A percentile compares a stretch with the other conserved stretches of the same genome.
These are phyloP conservation scores for Saturnispora galanensis DNA, from an alignment of 805 yeast genomes.

Conservation along the genomic window DNA sequence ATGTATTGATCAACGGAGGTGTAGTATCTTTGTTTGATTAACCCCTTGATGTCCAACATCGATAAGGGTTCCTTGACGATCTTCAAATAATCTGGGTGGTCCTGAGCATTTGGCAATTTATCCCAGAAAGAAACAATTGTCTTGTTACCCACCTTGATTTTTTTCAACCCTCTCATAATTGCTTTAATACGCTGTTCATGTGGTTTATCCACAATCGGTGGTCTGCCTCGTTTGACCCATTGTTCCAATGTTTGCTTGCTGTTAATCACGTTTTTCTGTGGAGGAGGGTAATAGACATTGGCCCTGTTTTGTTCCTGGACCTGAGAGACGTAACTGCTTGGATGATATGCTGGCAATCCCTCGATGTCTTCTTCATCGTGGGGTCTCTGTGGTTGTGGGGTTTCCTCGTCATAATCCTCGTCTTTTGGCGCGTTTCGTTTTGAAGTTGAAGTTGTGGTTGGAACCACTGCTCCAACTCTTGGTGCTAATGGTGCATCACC, in stretches of 20 bases:
- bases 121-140: slow-evolving; percentile 50
- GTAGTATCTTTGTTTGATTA: slow-evolving; percentile 79
- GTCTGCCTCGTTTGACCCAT: slow-evolving; percentile 75
- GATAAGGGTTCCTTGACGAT: slow-evolving; percentile 51
- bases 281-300: slow-evolving; percentile 23
- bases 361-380: slow-evolving; percentile 14
- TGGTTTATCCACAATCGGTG: slow-evolving; percentile 84
- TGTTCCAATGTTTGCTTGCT: slow-evolving; percentile 23
- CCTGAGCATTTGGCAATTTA: slow-evolving; percentile 62
- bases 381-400: not conserved
- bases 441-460: not conserved
- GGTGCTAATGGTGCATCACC: slow-evolving; percentile 18
- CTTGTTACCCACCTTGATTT: slow-evolving; percentile 50
- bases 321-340: slow-evolving; percentile 20
- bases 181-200: slow-evolving; percentile 88
- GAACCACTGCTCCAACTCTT: too few relatives aligned
- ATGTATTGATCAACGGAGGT: slow-evolving; percentile 65
- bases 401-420: too few relatives aligned
- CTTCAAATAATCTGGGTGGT: slow-evolving; percentile 44
- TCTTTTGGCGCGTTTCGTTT: not conserved
- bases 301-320: slow-evolving; percentile 20
- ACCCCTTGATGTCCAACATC: slow-evolving; percentile 65
- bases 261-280: slow-evolving; percentile 12
- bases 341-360: slow-evolving; percentile 18
- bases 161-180: slow-evolving; percentile 71